Conservation (phyloP, 805 yeast species). For the Wickerhamiella galacta region DNA sequence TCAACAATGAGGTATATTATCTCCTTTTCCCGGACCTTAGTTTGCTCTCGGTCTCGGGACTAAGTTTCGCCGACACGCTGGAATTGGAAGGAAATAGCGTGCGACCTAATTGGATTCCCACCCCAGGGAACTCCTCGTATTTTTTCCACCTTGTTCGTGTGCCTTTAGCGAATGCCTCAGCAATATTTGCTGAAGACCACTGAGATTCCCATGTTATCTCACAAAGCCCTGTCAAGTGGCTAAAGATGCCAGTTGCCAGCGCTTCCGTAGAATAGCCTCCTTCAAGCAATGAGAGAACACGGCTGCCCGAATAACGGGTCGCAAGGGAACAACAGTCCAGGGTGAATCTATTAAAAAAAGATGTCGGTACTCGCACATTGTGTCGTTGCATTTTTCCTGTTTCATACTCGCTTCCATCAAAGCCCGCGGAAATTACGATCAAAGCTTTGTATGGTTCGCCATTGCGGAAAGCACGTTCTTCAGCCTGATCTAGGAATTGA, state of each 20-base stretch:
- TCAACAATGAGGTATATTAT: too few relatives aligned
- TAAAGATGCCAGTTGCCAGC: conserved; percentile 56
- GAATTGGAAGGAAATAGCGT: conserved; percentile 13
- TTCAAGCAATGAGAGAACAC: conserved; percentile 52
- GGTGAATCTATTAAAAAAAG: conserved; percentile 57
- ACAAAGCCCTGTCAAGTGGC: conserved; percentile 61
- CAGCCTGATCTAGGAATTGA: conserved; percentile 26
- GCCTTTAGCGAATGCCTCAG: conserved; percentile 50
- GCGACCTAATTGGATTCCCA: conserved; percentile 20
- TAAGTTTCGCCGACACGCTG: too few relatives aligned
- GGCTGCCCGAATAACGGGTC: conserved; percentile 41
- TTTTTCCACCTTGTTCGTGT: conserved; percentile 48
- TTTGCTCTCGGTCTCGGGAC: too few relatives aligned
- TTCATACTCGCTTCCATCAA: conserved; percentile 75
- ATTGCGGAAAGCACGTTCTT: neutral
- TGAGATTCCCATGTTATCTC: conserved; percentile 38
- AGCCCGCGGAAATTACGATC: conserved; percentile 70
- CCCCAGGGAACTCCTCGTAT: conserved; percentile 14
- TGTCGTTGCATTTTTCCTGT: conserved; percentile 76
- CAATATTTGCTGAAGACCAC: conserved; percentile 48
- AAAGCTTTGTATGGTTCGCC: conserved; percentile 35
- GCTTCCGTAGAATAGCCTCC: conserved; percentile 85
- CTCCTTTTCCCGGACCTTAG: too few relatives aligned
- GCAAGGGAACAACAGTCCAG: conserved; percentile 57
- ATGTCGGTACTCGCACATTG: conserved; percentile 64